These are phyloP conservation scores for Discostella pseudostelligera DNA, from an alignment of 108 stramenopile genomes.

Conservation along the genomic window DNA sequence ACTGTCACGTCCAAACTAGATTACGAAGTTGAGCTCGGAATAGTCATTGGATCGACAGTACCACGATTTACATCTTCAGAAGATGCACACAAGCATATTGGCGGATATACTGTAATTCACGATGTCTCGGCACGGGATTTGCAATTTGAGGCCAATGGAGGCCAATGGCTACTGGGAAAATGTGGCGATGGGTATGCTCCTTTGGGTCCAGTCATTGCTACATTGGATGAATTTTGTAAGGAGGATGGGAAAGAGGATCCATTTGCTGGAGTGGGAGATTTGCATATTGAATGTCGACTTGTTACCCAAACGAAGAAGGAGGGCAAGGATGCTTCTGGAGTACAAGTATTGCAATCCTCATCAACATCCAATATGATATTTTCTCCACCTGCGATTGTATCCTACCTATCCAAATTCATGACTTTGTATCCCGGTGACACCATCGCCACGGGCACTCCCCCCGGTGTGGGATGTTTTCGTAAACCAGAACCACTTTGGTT, in stretches of 20 bases:
- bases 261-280: slow-evolving; percentile 41
- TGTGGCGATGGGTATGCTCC: slow-evolving; percentile 59
- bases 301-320: slow-evolving; percentile 1
- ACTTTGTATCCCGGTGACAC: slow-evolving; percentile 65
- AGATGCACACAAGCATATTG: slow-evolving; percentile 55
- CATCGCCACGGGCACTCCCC: slow-evolving; percentile 68
- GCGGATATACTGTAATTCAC: slow-evolving; percentile 63
- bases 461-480: slow-evolving; percentile 67
- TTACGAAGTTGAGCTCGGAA: slow-evolving; percentile 67
- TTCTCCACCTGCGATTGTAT: slow-evolving; percentile 43
- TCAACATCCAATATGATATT: slow-evolving; percentile 55
- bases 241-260: slow-evolving; percentile 14
- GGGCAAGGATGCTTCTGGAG: slow-evolving; percentile 8
- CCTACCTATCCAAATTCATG: slow-evolving; percentile 59
- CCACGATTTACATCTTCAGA: slow-evolving; percentile 42
- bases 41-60: slow-evolving; percentile 53
- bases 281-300: slow-evolving; percentile 55
- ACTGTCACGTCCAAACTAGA: slow-evolving; percentile 54
- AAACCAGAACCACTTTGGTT: slow-evolving; percentile 63
- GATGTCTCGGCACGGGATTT: slow-evolving; percentile 65
- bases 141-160: slow-evolving; percentile 68
- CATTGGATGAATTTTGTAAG: slow-evolving; percentile 48
- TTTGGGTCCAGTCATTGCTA: slow-evolving; percentile 59
- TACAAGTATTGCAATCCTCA: slow-evolving; percentile 44
- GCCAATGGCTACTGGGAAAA: slow-evolving; percentile 68